These are phyloP conservation scores for Suhomyces sp. DNA, from an alignment of 805 yeast species.

Conservation along the genomic window DNA sequence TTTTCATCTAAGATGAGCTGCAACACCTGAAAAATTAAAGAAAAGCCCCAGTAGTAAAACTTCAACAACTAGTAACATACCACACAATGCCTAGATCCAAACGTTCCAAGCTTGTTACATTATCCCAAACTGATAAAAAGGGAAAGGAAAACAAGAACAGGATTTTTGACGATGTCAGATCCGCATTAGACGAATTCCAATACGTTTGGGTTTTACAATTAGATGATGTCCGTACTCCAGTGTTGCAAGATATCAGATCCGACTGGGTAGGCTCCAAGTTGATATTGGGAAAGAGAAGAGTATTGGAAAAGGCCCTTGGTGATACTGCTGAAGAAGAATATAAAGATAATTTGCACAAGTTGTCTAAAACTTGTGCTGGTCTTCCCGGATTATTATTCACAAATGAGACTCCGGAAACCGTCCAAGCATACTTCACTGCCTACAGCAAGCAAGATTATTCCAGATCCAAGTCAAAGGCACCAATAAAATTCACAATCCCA, in stretches of 20 bases:
- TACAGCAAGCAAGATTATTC: constrained; percentile 81
- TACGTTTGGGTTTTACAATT: constrained; percentile 84
- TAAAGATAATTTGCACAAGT: constrained; percentile 73
- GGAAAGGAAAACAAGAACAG: constrained; percentile 90
- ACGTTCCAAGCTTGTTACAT: constrained; percentile 92
- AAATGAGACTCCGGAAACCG: constrained; percentile 84
- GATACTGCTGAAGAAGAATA: constrained; percentile 86
- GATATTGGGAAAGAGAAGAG: constrained; percentile 89
- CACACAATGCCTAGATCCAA: constrained; percentile 88
- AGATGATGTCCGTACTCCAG: constrained; percentile 94
- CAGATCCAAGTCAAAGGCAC: constrained; percentile 83
- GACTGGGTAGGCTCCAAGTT: constrained; percentile 93
- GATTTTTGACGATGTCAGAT: constrained; percentile 87
- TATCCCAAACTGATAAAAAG: constrained; percentile 95
- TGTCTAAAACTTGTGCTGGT: constrained; percentile 66
- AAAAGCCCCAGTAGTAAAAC: constrained; percentile 1
- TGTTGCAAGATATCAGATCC: constrained; percentile 85
- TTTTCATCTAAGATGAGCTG: constrained; percentile 25
- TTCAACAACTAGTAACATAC: background rate
- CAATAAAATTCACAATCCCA: constrained; percentile 82
- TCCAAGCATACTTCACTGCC: constrained; percentile 78
- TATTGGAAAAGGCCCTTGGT: constrained; percentile 90
- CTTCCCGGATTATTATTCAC: constrained; percentile 88
- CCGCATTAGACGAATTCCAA: constrained; percentile 70
- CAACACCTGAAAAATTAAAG: constrained; percentile 8